Percentiles rank a stretch among this genome's conserved stretches.
Evolutionary conservation across 164 flowering plant species (phyloP).

Genomic region (Taxillus chinensis): DNA sequence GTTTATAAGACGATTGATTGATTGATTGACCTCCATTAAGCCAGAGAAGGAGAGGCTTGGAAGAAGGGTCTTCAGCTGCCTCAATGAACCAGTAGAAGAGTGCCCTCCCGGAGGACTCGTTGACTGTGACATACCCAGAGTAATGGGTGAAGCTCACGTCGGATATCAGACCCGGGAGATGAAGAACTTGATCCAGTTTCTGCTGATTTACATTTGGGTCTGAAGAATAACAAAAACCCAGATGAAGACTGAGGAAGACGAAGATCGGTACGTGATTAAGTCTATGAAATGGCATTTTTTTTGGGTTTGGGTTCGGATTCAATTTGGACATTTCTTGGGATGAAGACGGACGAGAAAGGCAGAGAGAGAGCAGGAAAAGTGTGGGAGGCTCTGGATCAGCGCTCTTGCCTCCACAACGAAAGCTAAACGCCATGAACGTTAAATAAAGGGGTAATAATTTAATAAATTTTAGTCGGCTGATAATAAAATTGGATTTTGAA

Average conservation of each 20-base stretch:
- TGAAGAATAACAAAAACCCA: conserved; percentile 10
- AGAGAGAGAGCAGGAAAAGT: too few relatives aligned
- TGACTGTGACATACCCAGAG: conserved; percentile 71
- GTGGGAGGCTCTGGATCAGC: too few relatives aligned
- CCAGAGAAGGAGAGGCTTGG: conserved; percentile 89
- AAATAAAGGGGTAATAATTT: too few relatives aligned
- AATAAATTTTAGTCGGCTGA: too few relatives aligned
- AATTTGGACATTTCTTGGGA: background rate
- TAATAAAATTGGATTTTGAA: too few relatives aligned
- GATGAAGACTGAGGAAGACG: conserved; percentile 9
- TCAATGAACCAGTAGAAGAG: conserved; percentile 89
- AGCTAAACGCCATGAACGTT: too few relatives aligned
- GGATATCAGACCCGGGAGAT: conserved; percentile 64
- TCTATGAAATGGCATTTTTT: conserved; percentile 14
- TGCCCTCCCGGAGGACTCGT: conserved; percentile 56
- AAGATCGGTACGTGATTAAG: conserved; percentile 8
- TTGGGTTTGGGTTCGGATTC: conserved; percentile 4
- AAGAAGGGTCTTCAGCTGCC: conserved; percentile 65
- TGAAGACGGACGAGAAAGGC: too few relatives aligned
- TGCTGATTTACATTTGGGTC: conserved; percentile 24
- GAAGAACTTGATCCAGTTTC: conserved; percentile 33
- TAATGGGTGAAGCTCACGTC: conserved; percentile 65
- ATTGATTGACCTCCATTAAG: conserved; percentile 69
- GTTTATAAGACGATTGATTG: too few relatives aligned
- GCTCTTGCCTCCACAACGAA: too few relatives aligned